Evolutionary conservation across 2,329 filamentous ascomycete species (phyloP), one percentile per base, ranked within the genome.

Genomic region (Scedosporium minutisporum): DNA sequence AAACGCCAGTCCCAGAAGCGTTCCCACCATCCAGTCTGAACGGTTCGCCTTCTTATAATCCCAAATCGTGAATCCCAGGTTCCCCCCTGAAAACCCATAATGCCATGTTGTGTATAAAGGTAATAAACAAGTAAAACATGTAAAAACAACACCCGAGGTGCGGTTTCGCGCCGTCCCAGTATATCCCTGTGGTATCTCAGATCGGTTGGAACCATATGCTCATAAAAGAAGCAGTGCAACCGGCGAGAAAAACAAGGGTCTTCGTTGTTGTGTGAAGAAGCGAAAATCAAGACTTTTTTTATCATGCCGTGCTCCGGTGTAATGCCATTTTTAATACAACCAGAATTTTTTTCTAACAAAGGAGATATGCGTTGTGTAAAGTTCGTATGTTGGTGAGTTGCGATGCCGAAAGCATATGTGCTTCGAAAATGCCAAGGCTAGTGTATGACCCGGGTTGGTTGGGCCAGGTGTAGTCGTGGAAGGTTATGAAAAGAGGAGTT

Each of bases 301-400:
- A 76, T 76, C 76, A 79, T 78, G 77, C 77, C 77, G 73, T 78
- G 75, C 77, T 79, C 78, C 77, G 69, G 69, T 77, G 67, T 72
- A 70, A 78, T 78, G 78, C 77, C 76, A 72, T 72, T 76, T 69
- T 76, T 78, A 72, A 63, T 79, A 80, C 76, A 78, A 73, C 67
- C 33, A 38, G 33, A 38, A 71, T 71, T 58, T 64, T 66, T 63
- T 66, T 46, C 38, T 59, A 60, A 58, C 60, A 62, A 64, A 65
- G 55, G 63, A 66, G 51, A 65, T 41, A 16, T 58, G 57, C 57
- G 59, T 33, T 53, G 59, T 33, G 60, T 57, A 12, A 25, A 16
- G 5, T 25, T 27, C 9, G 59, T 60, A 44, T 60, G 60, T 61
- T n/a, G 9, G 25, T 53, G 48, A 42, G 44, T 53, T 61, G 60